Evolutionary conservation across 2,329 filamentous ascomycete species (phyloP).

Genomic region (Truncatella angustata): DNA sequence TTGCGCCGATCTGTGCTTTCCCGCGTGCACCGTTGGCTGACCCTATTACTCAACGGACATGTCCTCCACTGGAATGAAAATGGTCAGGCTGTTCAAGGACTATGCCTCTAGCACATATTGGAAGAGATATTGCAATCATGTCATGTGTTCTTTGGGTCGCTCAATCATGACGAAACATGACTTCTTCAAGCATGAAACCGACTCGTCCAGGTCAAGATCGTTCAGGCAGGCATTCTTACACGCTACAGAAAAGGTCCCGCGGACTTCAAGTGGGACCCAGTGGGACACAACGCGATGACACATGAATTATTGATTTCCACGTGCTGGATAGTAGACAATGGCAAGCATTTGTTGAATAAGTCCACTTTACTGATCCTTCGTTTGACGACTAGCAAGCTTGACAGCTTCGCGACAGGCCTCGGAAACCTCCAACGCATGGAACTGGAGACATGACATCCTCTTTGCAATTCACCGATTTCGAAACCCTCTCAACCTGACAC

Average conservation of each 20-base stretch:
- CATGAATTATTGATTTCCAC: constrained; percentile 4
- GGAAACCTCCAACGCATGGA: too few species aligned
- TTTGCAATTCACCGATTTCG: too few species aligned
- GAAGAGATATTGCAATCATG: neutral
- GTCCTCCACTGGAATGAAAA: too few species aligned
- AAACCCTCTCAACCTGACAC: constrained; percentile 2
- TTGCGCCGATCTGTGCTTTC: constrained; percentile 9
- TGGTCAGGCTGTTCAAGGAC: too few species aligned
- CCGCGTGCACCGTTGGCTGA: neutral
- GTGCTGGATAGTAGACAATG: constrained; percentile 1
- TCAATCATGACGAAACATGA: neutral
- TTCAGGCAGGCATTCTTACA: too few species aligned
- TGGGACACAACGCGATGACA: constrained; percentile 1
- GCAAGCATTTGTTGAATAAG: neutral
- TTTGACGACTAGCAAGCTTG: too few species aligned
- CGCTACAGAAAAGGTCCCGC: too few species aligned
- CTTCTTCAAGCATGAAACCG: neutral
- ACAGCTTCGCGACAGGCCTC: too few species aligned
- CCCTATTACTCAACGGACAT: constrained; percentile 7
- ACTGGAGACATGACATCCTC: too few species aligned
- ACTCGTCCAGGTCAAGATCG: neutral
- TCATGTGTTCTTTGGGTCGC: neutral
- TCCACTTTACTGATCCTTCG: too few species aligned
- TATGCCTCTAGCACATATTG: neutral
- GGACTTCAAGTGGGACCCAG: constrained; percentile 1